Evolutionary conservation across 1,284 basidiomycete genomes (phyloP).

Genomic region (Wallemia hederae): DNA sequence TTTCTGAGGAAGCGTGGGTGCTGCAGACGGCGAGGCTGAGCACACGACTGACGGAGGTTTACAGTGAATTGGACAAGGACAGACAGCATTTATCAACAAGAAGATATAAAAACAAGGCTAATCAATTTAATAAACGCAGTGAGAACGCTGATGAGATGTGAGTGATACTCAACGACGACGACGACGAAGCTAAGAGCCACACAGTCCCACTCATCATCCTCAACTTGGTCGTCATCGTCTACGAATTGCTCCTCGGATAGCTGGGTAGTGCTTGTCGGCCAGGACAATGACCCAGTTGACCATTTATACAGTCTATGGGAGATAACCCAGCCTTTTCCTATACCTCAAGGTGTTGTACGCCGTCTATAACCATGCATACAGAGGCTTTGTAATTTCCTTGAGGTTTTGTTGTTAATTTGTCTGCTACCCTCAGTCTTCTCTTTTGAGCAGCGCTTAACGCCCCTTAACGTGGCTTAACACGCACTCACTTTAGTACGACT

Average conservation of each 20-base stretch:
- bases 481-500: no score
- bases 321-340: neutral
- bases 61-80: neutral
- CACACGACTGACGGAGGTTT: neutral
- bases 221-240: neutral
- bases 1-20: constrained; percentile 26
- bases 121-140: neutral
- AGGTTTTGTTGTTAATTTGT: neutral
- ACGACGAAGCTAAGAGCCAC: neutral
- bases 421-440: no score
- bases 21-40: neutral
- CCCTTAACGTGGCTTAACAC: no score
- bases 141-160: neutral
- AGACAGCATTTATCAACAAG: neutral
- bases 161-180: neutral
- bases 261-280: neutral
- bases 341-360: neutral
- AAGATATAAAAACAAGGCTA: neutral
- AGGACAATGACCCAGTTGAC: neutral
- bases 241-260: neutral
- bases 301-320: neutral
- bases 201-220: neutral
- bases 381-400: neutral
- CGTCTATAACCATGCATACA: neutral
- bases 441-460: no score